Base-by-base conservation (phyloP, 352 stramenopile genomes). In the Globisporangium lucens region DNA sequence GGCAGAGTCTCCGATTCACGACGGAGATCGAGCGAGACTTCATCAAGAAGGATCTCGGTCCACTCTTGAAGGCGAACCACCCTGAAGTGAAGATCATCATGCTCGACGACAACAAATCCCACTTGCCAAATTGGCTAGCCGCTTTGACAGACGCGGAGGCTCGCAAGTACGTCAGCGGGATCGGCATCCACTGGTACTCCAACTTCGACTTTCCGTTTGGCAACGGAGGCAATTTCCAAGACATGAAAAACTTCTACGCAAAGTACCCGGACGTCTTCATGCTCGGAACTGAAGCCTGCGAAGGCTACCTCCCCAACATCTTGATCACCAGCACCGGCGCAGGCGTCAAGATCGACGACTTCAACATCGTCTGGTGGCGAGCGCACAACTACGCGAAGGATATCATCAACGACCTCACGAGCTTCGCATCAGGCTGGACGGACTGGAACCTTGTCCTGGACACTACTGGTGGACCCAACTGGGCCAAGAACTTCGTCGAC, bases 111-210 rank as follows among this genome's bases (percentile, higher is more conserved):
- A 89, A 97, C 52, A 97, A 94, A 68, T 74, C 82, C 5, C 62
- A 75, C 30, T 67, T 96, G 24, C 27, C 77, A 7, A 65, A 75
- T 6, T 78, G 81, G 36, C 65, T 75, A 17, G 73, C 76, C 4
- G 72, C 74, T 17, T 75, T 89, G 27, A 61, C 78, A 13, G 79
- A 90, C 38, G 22, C 73, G 0, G 83, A 91, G 4, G 64, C 77
- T 3, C 62, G 75, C 20, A 73, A 91, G 66, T 97, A 94, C 73
- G 75, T 97, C n/a, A 79, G 83, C 12, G 90, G 90, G 6, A 69
- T 97, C 10, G 90, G 82, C 2, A 89, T 95, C 60, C 90, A 97
- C 77, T 97, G 90, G 88, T 94, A 96, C 76, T 76, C 73, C 65
- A 82, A 89, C 60, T 63, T 87, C 2, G 79, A 90, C 66, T 87